phyloP scores from a whole-genome alignment of 2,329 filamentous ascomycete genomes.

The Aspergillus sp. region DNA sequence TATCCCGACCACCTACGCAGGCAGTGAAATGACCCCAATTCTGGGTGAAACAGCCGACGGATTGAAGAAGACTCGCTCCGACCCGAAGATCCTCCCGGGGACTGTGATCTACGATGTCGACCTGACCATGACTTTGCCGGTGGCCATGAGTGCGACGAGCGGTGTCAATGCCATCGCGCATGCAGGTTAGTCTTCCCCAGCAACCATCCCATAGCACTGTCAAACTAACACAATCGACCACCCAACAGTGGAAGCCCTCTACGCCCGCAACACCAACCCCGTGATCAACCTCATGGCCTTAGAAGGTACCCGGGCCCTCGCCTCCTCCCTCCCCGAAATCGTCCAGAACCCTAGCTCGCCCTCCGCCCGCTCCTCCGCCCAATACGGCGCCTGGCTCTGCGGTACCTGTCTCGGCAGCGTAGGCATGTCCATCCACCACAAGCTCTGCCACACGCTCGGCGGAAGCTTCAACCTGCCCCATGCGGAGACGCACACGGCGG shows the following conservation, averaged over 20 bases:
- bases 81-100: constrained; percentile 61
- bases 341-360: constrained; percentile 48
- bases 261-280: constrained; percentile 63
- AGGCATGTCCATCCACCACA: constrained; percentile 67
- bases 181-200: constrained; percentile 45
- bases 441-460: constrained; percentile 66
- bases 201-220: neutral
- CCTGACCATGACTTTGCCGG: constrained; percentile 61
- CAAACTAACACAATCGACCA: neutral
- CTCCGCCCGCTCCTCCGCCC: constrained; percentile 54
- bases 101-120: constrained; percentile 68
- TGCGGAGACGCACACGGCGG: constrained; percentile 65
- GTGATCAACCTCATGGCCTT: constrained; percentile 60
- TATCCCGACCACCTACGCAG: constrained; percentile 64
- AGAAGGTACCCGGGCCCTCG: constrained; percentile 59
- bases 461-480: constrained; percentile 66
- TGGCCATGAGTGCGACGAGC: constrained; percentile 56
- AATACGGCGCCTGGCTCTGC: constrained; percentile 68
- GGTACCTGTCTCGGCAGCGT: constrained; percentile 62
- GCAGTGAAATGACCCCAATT: constrained; percentile 66
- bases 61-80: constrained; percentile 58
- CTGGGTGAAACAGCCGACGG: constrained; percentile 63
- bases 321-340: constrained; percentile 56
- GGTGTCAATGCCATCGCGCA: constrained; percentile 69
- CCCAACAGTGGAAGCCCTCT: constrained; percentile 60